Percentiles rank a stretch among this genome's conserved stretches.
These are phyloP conservation scores for Citrullus colocynthis DNA, from an alignment of 306 rosid genomes.

Conservation along the genomic window DNA sequence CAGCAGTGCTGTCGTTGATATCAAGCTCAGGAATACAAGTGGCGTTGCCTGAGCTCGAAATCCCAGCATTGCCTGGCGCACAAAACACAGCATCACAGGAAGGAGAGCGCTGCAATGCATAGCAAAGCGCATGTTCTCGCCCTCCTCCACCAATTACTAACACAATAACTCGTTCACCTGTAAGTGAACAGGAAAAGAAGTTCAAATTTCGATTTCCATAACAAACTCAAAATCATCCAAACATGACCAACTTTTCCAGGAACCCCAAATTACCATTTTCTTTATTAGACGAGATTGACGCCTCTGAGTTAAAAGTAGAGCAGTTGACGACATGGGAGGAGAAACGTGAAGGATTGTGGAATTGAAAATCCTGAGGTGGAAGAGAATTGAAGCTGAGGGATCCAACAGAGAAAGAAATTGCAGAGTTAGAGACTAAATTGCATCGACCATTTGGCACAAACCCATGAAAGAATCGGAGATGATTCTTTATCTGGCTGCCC, in stretches of 20 bases:
- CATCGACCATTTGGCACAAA: background rate
- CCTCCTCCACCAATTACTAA: slow-evolving; percentile 97
- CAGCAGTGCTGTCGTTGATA: slow-evolving; percentile 43
- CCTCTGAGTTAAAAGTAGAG: background rate
- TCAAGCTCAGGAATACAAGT: slow-evolving; percentile 68
- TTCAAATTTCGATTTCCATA: background rate
- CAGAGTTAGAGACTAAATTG: background rate
- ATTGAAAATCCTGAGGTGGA: background rate
- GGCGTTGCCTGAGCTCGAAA: slow-evolving; percentile 67
- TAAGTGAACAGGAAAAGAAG: slow-evolving; percentile 1
- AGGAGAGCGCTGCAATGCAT: slow-evolving; percentile 79
- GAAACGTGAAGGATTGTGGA: background rate
- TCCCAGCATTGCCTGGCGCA: slow-evolving; percentile 92
- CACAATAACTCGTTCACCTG: slow-evolving; percentile 35
- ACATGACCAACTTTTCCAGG: background rate
- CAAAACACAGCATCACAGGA: slow-evolving; percentile 61
- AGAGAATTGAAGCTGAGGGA: background rate
- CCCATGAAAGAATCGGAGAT: slow-evolving; percentile 1
- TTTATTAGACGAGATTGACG: background rate
- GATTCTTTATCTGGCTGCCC: background rate
- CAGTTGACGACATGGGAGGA: slow-evolving; percentile 3
- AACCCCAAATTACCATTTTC: background rate
- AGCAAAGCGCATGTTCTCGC: slow-evolving; percentile 91
- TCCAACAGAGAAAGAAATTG: background rate
- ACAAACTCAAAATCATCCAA: background rate